Conservation (phyloP, 805 yeast species). For the Saturnispora sanitii region DNA sequence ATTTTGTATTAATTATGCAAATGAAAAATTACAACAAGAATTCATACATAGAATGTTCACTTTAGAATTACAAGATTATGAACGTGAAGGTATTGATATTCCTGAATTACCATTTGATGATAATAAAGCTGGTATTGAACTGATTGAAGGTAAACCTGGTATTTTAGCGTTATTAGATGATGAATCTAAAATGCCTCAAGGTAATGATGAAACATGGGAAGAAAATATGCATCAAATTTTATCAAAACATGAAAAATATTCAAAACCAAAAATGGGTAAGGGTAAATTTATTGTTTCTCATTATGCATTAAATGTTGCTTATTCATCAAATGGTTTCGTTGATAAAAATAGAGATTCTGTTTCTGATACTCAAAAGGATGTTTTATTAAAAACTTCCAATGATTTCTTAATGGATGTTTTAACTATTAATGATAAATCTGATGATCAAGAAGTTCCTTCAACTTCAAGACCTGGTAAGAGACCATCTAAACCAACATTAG, state of each 20-base stretch:
- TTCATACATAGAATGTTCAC: conserved; percentile 96
- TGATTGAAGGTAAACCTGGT: conserved; percentile 85
- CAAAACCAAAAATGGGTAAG: conserved; percentile 91
- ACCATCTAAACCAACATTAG: conserved; percentile 81
- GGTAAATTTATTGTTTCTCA: conserved; percentile 84
- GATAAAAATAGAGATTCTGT: conserved; percentile 97
- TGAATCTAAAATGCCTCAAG: conserved; percentile 90
- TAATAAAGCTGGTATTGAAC: conserved; percentile 91
- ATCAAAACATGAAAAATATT: conserved; percentile 68
- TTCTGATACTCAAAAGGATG: conserved; percentile 89
- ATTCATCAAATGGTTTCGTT: conserved; percentile 88
- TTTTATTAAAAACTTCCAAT: conserved; percentile 60
- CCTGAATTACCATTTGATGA: conserved; percentile 92
- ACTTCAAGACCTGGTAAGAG: conserved; percentile 25
- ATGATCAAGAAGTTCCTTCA: not conserved
- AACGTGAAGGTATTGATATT: conserved; percentile 91
- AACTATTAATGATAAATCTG: conserved; percentile 48
- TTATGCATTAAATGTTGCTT: conserved; percentile 89
- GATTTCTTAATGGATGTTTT: conserved; percentile 56
- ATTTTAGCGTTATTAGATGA: conserved; percentile 83
- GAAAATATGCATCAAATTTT: conserved; percentile 81
- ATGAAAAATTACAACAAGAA: conserved; percentile 94
- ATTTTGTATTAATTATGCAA: conserved; percentile 93
- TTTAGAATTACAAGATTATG: conserved; percentile 91
- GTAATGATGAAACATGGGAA: conserved; percentile 86